A percentile compares a stretch with the other conserved stretches of the same genome.
These are phyloP conservation scores for Calamus simplicifolius DNA, from an alignment of 176 grass and related monocot species.

Conservation along the genomic window DNA sequence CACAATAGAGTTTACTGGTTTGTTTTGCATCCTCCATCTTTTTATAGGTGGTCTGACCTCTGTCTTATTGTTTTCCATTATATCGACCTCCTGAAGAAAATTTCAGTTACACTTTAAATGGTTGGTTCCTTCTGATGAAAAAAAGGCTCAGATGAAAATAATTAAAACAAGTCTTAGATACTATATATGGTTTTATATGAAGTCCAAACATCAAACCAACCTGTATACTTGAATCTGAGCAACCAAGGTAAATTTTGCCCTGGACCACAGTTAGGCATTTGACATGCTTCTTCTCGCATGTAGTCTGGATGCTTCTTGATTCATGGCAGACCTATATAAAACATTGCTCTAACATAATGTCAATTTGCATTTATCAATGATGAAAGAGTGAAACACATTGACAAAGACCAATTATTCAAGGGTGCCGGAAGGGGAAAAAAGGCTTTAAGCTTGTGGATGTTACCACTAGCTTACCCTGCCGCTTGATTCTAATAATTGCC, in stretches of 20 bases:
- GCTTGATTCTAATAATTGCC: no score
- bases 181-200: not conserved
- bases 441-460: no score
- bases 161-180: not conserved
- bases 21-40: conserved; percentile 66
- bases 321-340: conserved; percentile 55
- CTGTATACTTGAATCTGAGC: conserved; percentile 83
- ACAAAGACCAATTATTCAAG: no score
- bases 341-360: conserved; percentile 16
- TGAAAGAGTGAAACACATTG: no score
- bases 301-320: conserved; percentile 62
- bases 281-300: conserved; percentile 77
- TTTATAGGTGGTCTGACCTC: conserved; percentile 50
- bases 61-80: conserved; percentile 40
- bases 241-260: conserved; percentile 88
- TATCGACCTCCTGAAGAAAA: conserved; percentile 69
- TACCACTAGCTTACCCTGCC: no score
- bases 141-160: no score
- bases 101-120: not conserved
- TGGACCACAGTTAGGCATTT: conserved; percentile 64
- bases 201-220: conserved; percentile 32
- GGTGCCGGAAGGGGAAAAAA: no score
- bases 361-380: no score
- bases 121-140: no score
- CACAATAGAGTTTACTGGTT: conserved; percentile 59